Base-by-base conservation (phyloP, 345 rosid species). In the Dovyalis caffra region DNA sequence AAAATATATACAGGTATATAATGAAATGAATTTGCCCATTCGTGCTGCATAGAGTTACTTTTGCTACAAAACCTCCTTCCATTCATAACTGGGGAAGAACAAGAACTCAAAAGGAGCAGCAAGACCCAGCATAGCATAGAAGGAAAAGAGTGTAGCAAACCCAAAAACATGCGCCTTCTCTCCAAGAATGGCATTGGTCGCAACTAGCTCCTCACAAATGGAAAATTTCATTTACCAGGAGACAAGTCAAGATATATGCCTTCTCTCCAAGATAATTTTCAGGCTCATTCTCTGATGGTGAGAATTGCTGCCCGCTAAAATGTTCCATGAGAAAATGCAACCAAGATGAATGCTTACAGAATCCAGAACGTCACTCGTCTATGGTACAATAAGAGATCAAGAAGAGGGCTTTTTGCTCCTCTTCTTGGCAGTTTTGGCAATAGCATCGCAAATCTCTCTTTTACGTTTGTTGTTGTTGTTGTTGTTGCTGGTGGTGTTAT, bases 371-470 rank as follows among this genome's bases (percentile, higher is more conserved):
- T 21, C 21, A 21, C 76, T 51, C 23, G 35, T 18, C 8, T 18
- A 35, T 16, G 66, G 68, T 40, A 16, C 23, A 47, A n/a, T n/a
- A 38, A 25, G 45, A 7, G 38, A 64, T 85, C 83, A 88, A 51
- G 83, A 64, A n/a, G 86, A 66, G 25, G 86, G 72, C 82, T 77
- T 87, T 47, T 75, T 83, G 68, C 82, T 83, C 83, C 70, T 90
- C n/a, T 83, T 87, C 85, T 83, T 88, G 18, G 86, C 84, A 0
- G 85, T 79, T 69, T 81, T 86, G 47, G 81, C 83, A 51, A 84
- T 73, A 16, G 83, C 89, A 69, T 82, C 83, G 4, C 80, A 76
- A 5, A 86, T 90, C 87, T 88, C 92, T 72, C 76, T 82, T 64
- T 82, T 88, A 34, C 83, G 78, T 75, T 77, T 87, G 71, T 74